Evolutionary conservation across 192 early-diverging fungal species (phyloP), one percentile per base, ranked within the genome.

Genomic region (Polychytrium aggregatum): DNA sequence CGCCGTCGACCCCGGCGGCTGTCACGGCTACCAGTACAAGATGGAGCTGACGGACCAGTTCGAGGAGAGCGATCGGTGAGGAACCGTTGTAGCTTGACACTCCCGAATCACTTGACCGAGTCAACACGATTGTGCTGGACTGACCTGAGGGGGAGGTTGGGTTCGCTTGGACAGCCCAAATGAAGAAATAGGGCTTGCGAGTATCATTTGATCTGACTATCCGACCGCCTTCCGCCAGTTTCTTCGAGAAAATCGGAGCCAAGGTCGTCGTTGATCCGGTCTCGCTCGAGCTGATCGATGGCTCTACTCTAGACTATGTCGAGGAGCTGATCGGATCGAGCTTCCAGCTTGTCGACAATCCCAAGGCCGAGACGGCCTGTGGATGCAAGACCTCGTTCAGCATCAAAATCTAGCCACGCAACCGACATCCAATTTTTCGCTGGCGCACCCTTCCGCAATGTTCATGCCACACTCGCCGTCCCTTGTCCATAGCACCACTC

Each of bases 1-100:
- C 4, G 36, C 49, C 9, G 62, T 76, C 46, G 73, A 76, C 21
- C 55, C 63, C 14, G 73, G 73, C 30, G 73, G 73, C 20, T 76
- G 70, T 44, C 73, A 76, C 43, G 73, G 70, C 17, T 76, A 53
- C 52, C 73, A 76, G 43, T 76, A 76, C 51, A 64, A 64, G 36
- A 61, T 76, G 62, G 59, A 69, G 30, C 53, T 76, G 37, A 68
- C 64, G 2, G 34, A 51, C 0, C 48, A 57, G n/a, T 40, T 56
- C 7, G 55, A 69, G 21, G 48, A 50, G 3, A 68, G 64, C 20
- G 73, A 76, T 34, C 50, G 62, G 63, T 76, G 56, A 44, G 34
- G n/a, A n/a, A n/a, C n/a, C n/a, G n/a, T n/a, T n/a, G n/a, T n/a
- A n/a, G n/a, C n/a, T n/a, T n/a, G n/a, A n/a, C n/a, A n/a, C n/a